Base-by-base conservation (phyloP, 106 monocot genomes). In the Allium fistulosum region DNA sequence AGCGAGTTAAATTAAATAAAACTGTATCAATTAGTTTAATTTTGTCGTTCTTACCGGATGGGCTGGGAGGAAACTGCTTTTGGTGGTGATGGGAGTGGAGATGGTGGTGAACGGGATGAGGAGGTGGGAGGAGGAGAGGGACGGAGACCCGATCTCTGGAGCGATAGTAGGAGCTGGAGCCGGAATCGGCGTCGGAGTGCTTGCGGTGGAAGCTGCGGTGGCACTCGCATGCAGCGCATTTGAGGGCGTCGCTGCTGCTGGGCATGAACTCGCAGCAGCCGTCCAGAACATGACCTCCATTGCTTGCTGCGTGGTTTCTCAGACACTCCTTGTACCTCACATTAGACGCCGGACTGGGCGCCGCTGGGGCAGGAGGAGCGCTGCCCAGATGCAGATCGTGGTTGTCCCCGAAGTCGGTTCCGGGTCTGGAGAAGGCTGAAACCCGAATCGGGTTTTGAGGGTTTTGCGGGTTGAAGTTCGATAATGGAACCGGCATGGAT, bases 201-300 rank as follows among this genome's bases (percentile, higher is more conserved):
- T 73, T 80, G 53, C 84, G 71, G 70, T 84, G 84, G 80, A 84
- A 84, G 70, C 82, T 82, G 0, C 75, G 67, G 68, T 75, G 75
- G 60, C 75, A 75, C 59, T 67, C 75, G 51, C 75, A 75, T 50
- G 75, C 75, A 9, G 75, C 75, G 60, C 75, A 72, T 51, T 72
- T 72, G 13, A 56, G 58, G 46, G 55, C n/a, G 64, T 53, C 66
- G 74, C 14, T 51, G 17, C 17, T 59, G 59, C 12, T 4, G 64
- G 75, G 50, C 75, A 75, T 75, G 75, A 67, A 75, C 67, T 75
- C 75, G 17, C 66, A 49, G 69, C 75, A 75, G 14, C 75, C 75
- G 52, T 75, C 75, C 46, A 75, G 60, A 3, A 75, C 75, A 67
- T 75, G 53, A 15, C 75, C 69, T 12, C 75, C 75, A 59, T 53